Evolutionary conservation across 805 yeast species (phyloP), one percentile per base, ranked within the genome.

Genomic region (Debaryomyces tyrocola): DNA sequence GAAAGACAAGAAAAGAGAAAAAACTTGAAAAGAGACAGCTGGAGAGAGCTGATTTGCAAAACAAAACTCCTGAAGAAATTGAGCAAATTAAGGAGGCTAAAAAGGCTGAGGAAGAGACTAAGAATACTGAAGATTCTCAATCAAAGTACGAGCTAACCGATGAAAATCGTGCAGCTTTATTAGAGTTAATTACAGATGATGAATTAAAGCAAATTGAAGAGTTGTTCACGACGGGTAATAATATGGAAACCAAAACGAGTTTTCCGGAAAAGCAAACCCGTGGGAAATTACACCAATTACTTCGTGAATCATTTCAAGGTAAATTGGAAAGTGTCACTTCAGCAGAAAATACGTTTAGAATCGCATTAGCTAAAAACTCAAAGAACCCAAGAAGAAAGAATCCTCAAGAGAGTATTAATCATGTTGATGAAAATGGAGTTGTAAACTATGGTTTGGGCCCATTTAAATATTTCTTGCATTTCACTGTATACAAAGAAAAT

Each of bases 401-500:
- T 43, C 67, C 69, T 24, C 67, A 60, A 49, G 73, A 64, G 50
- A 59, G 66, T 57, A 56, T 66, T 54, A 62, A 71, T 60, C 68
- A 69, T 56, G 67, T 69, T 44, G 75, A 67, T 53, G 73, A 70
- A 46, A 62, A 80, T 48, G 84, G 84, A 20, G 78, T 79, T 3
- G 76, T 84, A 39, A 80, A 82, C 53, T 85, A 84, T 67, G 87
- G 90, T 0, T 74, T 87, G 46, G 97, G 97, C 2, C 82, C 85
- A 24, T 73, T 76, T 46, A 83, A 84, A 54, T 78, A 80, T 37
- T 88, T 69, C 64, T 68, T 91, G 38, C 91, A 87, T 58, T 85
- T 91, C 59, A 82, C 87, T 10, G 70, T 94, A 21, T 90, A 88
- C 72, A 94, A 94, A 64, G 97, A 94, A 62, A 94, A 94, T 69